These are phyloP conservation scores for Colletotrichum limetticola DNA, from an alignment of 2,329 filamentous ascomycete genomes.

Conservation along the genomic window DNA sequence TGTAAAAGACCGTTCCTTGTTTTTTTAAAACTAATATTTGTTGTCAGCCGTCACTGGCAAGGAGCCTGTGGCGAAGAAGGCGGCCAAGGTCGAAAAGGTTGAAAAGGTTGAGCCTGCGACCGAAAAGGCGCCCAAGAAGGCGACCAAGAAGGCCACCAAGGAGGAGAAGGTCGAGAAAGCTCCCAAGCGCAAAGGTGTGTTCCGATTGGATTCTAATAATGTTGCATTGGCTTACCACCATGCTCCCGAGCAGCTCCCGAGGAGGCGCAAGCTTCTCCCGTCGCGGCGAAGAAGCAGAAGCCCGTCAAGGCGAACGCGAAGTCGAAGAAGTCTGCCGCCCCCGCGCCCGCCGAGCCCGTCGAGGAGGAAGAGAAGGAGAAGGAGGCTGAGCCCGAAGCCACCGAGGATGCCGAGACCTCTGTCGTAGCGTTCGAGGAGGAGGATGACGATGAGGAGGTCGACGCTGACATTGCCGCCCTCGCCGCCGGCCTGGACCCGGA, in stretches of 20 bases:
- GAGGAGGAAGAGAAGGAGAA: slow-evolving; percentile 39
- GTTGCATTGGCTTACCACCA: slow-evolving; percentile 38
- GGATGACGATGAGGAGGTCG: slow-evolving; percentile 48
- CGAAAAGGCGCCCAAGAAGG: slow-evolving; percentile 9
- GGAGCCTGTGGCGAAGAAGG: slow-evolving; percentile 44
- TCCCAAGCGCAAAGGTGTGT: slow-evolving; percentile 51
- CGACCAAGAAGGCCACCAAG: slow-evolving; percentile 39
- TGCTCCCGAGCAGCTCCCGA: slow-evolving; percentile 48
- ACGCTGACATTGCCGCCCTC: slow-evolving; percentile 55
- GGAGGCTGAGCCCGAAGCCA: slow-evolving; percentile 36
- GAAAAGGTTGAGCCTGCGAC: slow-evolving; percentile 27
- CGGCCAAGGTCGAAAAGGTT: slow-evolving; percentile 29
- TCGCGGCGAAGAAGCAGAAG: slow-evolving; percentile 58
- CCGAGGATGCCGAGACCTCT: slow-evolving; percentile 37
- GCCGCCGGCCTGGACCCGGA: slow-evolving; percentile 57
- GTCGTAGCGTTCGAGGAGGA: slow-evolving; percentile 38
- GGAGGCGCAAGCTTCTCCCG: slow-evolving; percentile 56
- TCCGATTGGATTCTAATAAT: background rate
- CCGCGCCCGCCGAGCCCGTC: slow-evolving; percentile 43
- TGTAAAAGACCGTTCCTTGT: background rate
- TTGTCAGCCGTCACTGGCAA: slow-evolving; percentile 43
- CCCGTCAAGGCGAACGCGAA: slow-evolving; percentile 57
- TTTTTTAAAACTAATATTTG: background rate
- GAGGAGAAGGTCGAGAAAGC: slow-evolving; percentile 44
- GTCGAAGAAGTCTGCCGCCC: slow-evolving; percentile 55